A percentile compares a stretch with the other conserved stretches of the same genome.
phyloP scores from a whole-genome alignment of 73 alveolate genomes.

The Paramecium pentaurelia region DNA sequence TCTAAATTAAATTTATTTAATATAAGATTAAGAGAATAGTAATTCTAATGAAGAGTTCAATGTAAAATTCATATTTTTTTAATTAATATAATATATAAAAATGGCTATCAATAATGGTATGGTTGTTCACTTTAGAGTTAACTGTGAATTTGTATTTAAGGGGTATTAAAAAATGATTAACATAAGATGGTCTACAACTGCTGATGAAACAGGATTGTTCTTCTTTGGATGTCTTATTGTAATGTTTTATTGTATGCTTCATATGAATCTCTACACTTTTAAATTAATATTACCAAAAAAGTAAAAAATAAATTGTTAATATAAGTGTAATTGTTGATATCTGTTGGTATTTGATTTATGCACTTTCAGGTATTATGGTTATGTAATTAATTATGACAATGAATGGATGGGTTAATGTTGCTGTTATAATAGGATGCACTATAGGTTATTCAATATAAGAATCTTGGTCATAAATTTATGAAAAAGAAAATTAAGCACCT shows the following conservation, averaged over 20 bases:
- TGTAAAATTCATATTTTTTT: not conserved
- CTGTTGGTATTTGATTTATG: not conserved
- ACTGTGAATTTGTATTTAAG: not conserved
- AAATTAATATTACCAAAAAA: not conserved
- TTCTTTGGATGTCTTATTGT: not conserved
- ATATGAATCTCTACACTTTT: not conserved
- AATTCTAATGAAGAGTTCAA: not conserved
- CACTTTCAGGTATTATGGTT: constrained; percentile 36
- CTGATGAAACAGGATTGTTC: not conserved
- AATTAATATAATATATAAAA: not conserved
- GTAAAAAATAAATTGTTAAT: not conserved
- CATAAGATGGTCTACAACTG: not conserved
- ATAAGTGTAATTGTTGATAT: not conserved
- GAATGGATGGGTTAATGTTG: constrained; percentile 3
- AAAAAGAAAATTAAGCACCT: not conserved
- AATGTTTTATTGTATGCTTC: constrained; percentile 37
- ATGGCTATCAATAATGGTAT: constrained; percentile 38
- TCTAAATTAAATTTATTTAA: not conserved
- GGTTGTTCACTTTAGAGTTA: not conserved
- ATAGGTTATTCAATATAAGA: constrained; percentile 14
- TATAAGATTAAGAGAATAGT: too few relatives aligned
- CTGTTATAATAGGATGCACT: not conserved
- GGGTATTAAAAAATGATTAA: not conserved
- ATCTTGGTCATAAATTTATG: not conserved
- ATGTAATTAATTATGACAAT: constrained; percentile 35